Conservation (phyloP, 306 rosid species). For the Cicer judaicum region DNA sequence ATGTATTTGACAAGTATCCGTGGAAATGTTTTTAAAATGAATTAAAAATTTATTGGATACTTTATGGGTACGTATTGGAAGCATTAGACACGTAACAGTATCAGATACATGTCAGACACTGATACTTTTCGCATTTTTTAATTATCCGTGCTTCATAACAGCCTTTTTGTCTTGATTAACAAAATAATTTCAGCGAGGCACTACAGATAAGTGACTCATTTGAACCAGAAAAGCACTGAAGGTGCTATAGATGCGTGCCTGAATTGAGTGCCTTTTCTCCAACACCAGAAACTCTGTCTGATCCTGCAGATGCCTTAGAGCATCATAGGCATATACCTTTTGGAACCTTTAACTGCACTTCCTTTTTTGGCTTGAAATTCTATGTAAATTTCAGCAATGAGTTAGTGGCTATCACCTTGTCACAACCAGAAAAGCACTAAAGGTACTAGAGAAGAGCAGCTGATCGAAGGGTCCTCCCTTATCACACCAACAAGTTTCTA, state of each 20-base stretch:
- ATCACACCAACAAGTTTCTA: neutral
- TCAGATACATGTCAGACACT: too few relatives aligned
- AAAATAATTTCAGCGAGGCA: neutral
- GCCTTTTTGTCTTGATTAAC: conserved; percentile 17
- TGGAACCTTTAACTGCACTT: conserved; percentile 29
- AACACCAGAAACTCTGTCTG: neutral
- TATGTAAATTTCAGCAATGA: conserved; percentile 16
- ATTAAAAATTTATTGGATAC: too few relatives aligned
- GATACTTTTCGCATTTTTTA: too few relatives aligned
- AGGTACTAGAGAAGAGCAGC: conserved; percentile 5
- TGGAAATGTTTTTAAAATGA: too few relatives aligned
- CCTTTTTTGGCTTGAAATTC: conserved; percentile 32
- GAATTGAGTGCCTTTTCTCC: neutral
- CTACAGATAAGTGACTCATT: neutral
- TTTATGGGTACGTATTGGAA: too few relatives aligned
- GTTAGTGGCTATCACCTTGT: neutral
- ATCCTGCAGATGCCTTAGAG: neutral
- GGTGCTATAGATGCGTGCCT: neutral
- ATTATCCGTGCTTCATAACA: too few relatives aligned
- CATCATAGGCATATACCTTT: conserved; percentile 1
- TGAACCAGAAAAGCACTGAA: conserved; percentile 8
- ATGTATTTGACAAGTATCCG: too few relatives aligned
- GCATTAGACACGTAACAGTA: too few relatives aligned
- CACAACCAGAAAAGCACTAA: conserved; percentile 8
- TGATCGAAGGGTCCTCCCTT: conserved; percentile 15